Evolutionary conservation across 768 basidiomycete genomes (phyloP), one percentile per base, ranked within the genome.

Genomic region (Trametes cubensis): DNA sequence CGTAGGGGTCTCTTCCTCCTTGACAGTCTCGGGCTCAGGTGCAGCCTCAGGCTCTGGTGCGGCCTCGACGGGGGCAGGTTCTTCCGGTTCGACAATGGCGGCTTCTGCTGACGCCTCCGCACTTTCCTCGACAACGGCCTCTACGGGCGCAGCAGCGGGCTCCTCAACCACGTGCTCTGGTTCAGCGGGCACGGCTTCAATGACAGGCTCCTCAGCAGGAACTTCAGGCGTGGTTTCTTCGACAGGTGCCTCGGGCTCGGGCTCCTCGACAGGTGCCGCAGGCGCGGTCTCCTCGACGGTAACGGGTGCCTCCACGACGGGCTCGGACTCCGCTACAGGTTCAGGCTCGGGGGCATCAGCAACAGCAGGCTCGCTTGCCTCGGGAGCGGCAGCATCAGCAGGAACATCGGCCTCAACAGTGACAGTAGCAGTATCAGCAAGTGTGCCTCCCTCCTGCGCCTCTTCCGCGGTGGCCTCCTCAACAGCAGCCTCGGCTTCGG

Each of bases 341-440:
- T 56, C 65, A 34, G 65, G 55, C 57, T 66, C 68, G 30, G 54
- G 40, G 11, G 34, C 50, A 42, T 42, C 15, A 38, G 53, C 28
- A 21, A 26, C 26, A 10, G 15, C 18, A 18, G 48, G 54, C 28
- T 50, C 53, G 20, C 13, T 23, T 4, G 20, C 15, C 14, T 23
- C 25, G 10, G 26, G 25, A 14, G 26, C 47, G 15, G 13, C 26
- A 28, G 48, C 56, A 17, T 2, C 38, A 7, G 47, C 3, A 50
- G 48, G 15, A 20, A 44, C 48, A 26, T 47, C 52, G 0, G 53
- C 18, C 23, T 54, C 60, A 6, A 14, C 20, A 18, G 55, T 46
- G 20, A 23, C 55, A 23, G 55, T 28, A 28, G 28, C 28, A 28
- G 28, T 18, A 6, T 46, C 45, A 5, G 20, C 44, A 21, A 45